Evolutionary conservation across 768 basidiomycete species (phyloP).

Genomic region (Leucosporidium scottii): DNA sequence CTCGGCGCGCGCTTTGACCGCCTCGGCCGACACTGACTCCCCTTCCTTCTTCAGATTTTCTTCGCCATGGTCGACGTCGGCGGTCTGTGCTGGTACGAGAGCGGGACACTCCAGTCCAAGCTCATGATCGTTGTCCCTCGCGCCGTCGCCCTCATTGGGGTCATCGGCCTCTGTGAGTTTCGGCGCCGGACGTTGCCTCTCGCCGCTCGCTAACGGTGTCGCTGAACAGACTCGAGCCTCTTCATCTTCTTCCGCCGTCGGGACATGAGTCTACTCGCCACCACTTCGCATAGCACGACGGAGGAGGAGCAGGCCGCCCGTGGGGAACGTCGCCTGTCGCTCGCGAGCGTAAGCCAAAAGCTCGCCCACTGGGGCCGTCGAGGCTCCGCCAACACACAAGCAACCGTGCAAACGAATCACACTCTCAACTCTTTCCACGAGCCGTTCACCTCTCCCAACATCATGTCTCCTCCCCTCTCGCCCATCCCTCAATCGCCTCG

Average conservation of each 20-base stretch:
- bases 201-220: neutral
- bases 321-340: neutral
- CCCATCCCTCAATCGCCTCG: too few relatives aligned
- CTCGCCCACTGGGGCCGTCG: too few relatives aligned
- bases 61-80: conserved; percentile 9
- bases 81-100: conserved; percentile 17
- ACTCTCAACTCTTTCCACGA: too few relatives aligned
- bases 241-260: conserved; percentile 24
- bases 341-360: neutral
- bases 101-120: conserved; percentile 3
- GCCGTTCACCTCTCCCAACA: too few relatives aligned
- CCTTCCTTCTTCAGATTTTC: neutral
- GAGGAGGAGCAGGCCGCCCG: neutral
- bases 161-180: conserved; percentile 17
- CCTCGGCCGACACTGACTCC: neutral
- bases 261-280: conserved; percentile 13
- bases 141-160: conserved; percentile 10
- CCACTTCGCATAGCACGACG: neutral
- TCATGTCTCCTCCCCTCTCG: too few relatives aligned
- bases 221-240: conserved; percentile 11
- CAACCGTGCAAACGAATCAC: too few relatives aligned
- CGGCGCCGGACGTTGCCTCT: neutral
- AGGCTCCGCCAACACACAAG: too few relatives aligned
- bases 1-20: too few relatives aligned
- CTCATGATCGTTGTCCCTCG: conserved; percentile 22